phyloP scores from a whole-genome alignment of 2,329 filamentous ascomycete genomes.

The Colletotrichum somersetense region DNA sequence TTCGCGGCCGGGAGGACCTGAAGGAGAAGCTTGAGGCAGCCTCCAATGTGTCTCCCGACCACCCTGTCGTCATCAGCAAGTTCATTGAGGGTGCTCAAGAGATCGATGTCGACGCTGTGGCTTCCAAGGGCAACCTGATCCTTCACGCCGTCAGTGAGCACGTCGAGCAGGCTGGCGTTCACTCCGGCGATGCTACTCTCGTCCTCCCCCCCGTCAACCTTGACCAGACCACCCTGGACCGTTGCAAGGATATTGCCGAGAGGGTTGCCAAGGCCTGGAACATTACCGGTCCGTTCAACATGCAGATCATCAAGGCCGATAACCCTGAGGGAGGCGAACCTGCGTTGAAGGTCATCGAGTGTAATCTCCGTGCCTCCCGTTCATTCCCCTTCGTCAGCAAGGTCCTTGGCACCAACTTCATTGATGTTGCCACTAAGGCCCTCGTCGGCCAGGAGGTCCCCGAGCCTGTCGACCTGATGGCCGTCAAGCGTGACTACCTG shows the following conservation, averaged over 20 bases:
- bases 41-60: slow-evolving; percentile 90
- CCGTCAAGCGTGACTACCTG: slow-evolving; percentile 87
- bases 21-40: slow-evolving; percentile 96
- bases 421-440: slow-evolving; percentile 93
- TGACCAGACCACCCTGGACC: slow-evolving; percentile 81
- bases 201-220: slow-evolving; percentile 89
- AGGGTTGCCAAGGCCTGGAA: slow-evolving; percentile 98
- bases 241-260: slow-evolving; percentile 93
- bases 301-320: slow-evolving; percentile 98
- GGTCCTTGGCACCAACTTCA: slow-evolving; percentile 96
- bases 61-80: slow-evolving; percentile 98
- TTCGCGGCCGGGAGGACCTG: slow-evolving; percentile 87
- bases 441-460: slow-evolving; percentile 89
- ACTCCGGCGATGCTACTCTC: slow-evolving; percentile 96
- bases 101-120: slow-evolving; percentile 96
- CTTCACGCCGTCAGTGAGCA: slow-evolving; percentile 96
- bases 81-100: slow-evolving; percentile 98
- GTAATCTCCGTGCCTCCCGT: slow-evolving; percentile 95
- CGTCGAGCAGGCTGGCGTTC: slow-evolving; percentile 96
- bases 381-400: slow-evolving; percentile 99
- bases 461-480: slow-evolving; percentile 89
- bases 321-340: slow-evolving; percentile 80
- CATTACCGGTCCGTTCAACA: slow-evolving; percentile 99
- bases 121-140: slow-evolving; percentile 85
- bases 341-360: slow-evolving; percentile 95